These are phyloP conservation scores for Scheffersomyces cryptocercus DNA, from an alignment of 1,139 yeast species.

Conservation along the genomic window DNA sequence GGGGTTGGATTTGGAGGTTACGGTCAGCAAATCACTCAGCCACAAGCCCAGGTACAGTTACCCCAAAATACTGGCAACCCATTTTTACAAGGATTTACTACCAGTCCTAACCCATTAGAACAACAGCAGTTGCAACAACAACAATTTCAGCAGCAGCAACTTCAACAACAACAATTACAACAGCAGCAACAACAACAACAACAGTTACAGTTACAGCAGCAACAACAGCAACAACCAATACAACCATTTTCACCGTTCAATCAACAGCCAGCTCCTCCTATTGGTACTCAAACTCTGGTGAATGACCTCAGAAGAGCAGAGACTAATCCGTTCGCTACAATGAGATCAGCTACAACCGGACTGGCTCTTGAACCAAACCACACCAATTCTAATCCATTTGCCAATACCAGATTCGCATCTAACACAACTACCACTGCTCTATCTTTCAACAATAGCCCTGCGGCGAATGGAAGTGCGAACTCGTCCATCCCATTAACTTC, in stretches of 20 bases:
- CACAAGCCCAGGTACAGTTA: constrained; percentile 21
- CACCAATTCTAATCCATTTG: constrained; percentile 52
- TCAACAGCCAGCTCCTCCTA: constrained; percentile 7
- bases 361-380: constrained; percentile 16
- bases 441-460: constrained; percentile 22
- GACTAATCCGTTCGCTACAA: constrained; percentile 46
- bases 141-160: constrained; percentile 16
- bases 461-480: constrained; percentile 12
- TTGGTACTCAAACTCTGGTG: no score
- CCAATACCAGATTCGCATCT: constrained; percentile 37
- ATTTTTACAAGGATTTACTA: constrained; percentile 24
- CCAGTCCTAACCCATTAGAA: constrained; percentile 42
- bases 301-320: constrained; percentile 26
- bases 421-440: constrained; percentile 40
- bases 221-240: constrained; percentile 9
- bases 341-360: constrained; percentile 21
- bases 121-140: constrained; percentile 21
- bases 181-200: constrained; percentile 11
- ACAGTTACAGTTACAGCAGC: constrained; percentile 10
- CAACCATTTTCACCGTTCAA: constrained; percentile 10
- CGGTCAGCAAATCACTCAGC: constrained; percentile 10
- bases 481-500: constrained; percentile 24
- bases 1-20: constrained; percentile 3
- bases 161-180: constrained; percentile 1
- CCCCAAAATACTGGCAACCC: constrained; percentile 49